Conservation (phyloP, 805 yeast species). For the Wickerhamomyces chaumierensis region DNA sequence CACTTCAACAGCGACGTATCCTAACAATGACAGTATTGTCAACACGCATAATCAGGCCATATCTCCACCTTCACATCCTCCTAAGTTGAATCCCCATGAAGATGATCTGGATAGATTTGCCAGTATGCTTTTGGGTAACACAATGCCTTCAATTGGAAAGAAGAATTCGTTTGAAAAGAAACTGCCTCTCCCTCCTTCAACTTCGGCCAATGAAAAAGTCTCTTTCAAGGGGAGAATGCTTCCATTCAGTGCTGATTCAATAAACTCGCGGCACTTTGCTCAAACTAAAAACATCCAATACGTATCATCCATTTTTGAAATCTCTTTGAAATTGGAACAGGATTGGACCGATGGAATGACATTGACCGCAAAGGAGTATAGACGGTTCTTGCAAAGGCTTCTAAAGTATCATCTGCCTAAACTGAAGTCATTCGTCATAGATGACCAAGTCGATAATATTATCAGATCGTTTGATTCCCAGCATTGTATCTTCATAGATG, state of each 20-base stretch:
- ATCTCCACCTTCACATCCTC: no score
- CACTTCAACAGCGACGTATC: no score
- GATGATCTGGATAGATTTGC: background rate
- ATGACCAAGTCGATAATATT: constrained; percentile 38
- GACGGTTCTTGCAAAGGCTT: constrained; percentile 38
- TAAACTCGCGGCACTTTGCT: constrained; percentile 37
- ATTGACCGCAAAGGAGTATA: constrained; percentile 40
- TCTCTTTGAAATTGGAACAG: constrained; percentile 38
- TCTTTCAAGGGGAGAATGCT: constrained; percentile 32
- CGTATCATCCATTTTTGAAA: constrained; percentile 35
- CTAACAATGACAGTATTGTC: no score
- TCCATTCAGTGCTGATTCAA: constrained; percentile 41
- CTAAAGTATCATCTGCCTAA: constrained; percentile 39
- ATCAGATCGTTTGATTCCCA: constrained; percentile 29
- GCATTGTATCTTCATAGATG: constrained; percentile 31
- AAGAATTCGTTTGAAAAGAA: background rate
- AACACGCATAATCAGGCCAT: no score
- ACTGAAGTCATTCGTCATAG: constrained; percentile 37
- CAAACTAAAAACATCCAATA: constrained; percentile 36
- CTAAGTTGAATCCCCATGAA: no score
- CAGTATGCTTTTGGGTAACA: background rate
- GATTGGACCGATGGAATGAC: constrained; percentile 42
- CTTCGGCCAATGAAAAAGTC: constrained; percentile 16
- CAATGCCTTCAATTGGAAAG: background rate
- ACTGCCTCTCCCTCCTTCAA: background rate